Evolutionary conservation across 2,329 filamentous ascomycete species (phyloP), one percentile per base, ranked within the genome.

Genomic region (Colletotrichum theobromicola): DNA sequence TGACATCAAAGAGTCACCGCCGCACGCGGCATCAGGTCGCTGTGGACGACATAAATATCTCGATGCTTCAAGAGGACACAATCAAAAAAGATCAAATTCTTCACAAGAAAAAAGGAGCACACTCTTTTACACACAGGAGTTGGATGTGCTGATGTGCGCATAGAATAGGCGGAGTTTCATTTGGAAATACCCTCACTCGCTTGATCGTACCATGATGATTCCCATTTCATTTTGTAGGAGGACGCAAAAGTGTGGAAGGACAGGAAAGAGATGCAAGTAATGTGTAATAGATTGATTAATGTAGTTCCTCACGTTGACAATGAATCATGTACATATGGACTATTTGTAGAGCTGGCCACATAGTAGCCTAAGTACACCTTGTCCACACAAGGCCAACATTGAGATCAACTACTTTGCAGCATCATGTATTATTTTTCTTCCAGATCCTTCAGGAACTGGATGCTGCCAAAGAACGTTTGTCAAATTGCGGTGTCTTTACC

Each of bases 141-240:
- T 9, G n/a, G 55, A n/a, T 7, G 10, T 10, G 21, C 7, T 16
- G 18, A 46, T 8, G 21, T 50, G 37, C 24, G 9, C 26, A 64
- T 62, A 35, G 55, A 57, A 15, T 32, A 16, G 37, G 26, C 30
- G 72, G 71, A 46, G 30, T 57, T 24, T 34, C 21, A n/a, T 53
- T 13, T 42, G 61, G 67, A 70, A 37, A 66, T 66, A 62, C 67
- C 67, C 61, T 74, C 67, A 46, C 37, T 74, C 61, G 53, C 28
- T 74, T 62, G 61, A 28, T 71, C 26, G 15, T 21, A 10, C 7
- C 24, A 28, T n/a, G n/a, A 21, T 16, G 18, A 63, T 64, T 70
- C 34, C 58, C 35, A 26, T 26, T 37, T 26, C 4, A 21, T 9
- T 37, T 63, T 32, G 30, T n/a, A 60, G 34, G 30, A 30, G 57